Base-by-base conservation (phyloP, 2,329 filamentous ascomycete species). In the Harringtonia aguacate region DNA sequence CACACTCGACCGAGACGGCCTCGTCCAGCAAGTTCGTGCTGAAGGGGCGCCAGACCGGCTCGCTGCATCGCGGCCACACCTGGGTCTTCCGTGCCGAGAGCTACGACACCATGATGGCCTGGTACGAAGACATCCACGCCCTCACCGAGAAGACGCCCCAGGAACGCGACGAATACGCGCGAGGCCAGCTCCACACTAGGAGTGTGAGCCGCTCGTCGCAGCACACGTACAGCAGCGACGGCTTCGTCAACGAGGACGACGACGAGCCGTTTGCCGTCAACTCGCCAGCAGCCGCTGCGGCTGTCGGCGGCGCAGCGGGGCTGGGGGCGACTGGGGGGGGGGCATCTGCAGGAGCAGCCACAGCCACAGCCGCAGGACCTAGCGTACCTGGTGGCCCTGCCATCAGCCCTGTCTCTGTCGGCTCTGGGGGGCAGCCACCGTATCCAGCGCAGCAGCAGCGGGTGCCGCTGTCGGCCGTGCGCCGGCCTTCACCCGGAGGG, bases 1-100 rank as follows among this genome's bases (percentile, higher is more conserved):
- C 89, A 30, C 88, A 94, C 59, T 95, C 90, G 10, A 76, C 79
- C 48, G 78, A 80, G 47, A 81, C 79, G 39, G 89, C 86, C 13
- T 86, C 84, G 13, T 95, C 88, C 34, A 90, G 95, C 68, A 98
- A 98, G 61, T 98, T 98, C 61, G 87, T 95, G 62, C 80, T 98
- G 56, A 98, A 97, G 64, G 92, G 92, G 36, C 84, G 89, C 48
- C 90, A 97, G 64, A 92, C 88, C 5, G 90, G 92, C 42, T 71
- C 84, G 4, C 86, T 97, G 79, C 92, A 97, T 62, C 85, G 89
- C 45, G 79, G 78, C 21, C 79, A 83, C 54, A 81, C 76, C 3
- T 84, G 80, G 80, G 78, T 83, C 20, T 84, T 84, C 63, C 75
- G 80, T 37, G 79, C 78, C 42, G 79, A 83, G 55, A 80, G 75